Percentiles rank a stretch among this genome's conserved stretches.
Evolutionary conservation across 2,329 filamentous ascomycete genomes (phyloP).

Genomic region (Chlorencoelia australis): DNA sequence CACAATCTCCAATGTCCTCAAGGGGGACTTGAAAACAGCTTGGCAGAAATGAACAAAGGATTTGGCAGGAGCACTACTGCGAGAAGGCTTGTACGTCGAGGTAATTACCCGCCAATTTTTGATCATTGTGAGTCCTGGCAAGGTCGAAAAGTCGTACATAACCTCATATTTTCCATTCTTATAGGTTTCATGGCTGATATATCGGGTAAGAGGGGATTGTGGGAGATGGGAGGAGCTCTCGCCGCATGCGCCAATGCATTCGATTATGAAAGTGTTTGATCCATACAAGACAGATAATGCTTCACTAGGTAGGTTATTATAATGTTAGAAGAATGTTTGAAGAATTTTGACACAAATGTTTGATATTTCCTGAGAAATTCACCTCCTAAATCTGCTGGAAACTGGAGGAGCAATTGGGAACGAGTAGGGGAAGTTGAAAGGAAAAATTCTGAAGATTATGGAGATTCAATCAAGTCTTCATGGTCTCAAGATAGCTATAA

Average conservation of each 20-base stretch:
- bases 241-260: conserved; percentile 6
- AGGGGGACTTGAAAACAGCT: too few relatives aligned
- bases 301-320: too few relatives aligned
- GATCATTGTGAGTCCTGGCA: conserved; percentile 1
- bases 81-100: neutral
- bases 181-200: neutral
- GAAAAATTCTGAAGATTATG: too few relatives aligned
- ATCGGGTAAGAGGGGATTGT: conserved; percentile 7
- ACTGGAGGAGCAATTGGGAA: too few relatives aligned
- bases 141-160: neutral
- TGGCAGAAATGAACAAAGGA: conserved; percentile 8
- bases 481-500: too few relatives aligned
- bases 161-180: neutral
- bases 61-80: conserved; percentile 1
- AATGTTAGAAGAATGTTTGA: too few relatives aligned
- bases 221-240: neutral
- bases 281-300: conserved; percentile 6
- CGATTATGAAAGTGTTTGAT: conserved; percentile 8
- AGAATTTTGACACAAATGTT: too few relatives aligned
- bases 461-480: too few relatives aligned
- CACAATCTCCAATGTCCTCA: conserved; percentile 2
- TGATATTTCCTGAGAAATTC: too few relatives aligned
- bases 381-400: too few relatives aligned
- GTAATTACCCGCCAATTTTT: conserved; percentile 5
- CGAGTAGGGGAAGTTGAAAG: too few relatives aligned